Evolutionary conservation across 495 filamentous ascomycete species (phyloP), one percentile per base, ranked within the genome.

Genomic region (Aspergillus leporis): DNA sequence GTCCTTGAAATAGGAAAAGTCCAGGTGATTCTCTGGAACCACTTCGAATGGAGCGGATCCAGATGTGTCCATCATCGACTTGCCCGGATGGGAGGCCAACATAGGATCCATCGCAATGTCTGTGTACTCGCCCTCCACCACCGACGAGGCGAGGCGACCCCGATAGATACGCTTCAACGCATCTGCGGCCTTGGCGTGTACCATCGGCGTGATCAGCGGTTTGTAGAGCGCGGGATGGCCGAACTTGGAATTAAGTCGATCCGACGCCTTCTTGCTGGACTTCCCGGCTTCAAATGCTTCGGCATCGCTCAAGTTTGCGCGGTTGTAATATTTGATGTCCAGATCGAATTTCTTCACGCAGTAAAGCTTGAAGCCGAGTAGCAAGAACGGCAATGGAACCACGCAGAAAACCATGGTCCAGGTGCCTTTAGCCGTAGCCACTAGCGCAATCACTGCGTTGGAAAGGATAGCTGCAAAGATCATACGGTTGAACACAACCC

Each of bases 171-270:
- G 82, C 36, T 86, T 86, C 34, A 98, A 82, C 36, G 91, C 81
- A 51, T 92, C 90, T 58, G 92, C 87, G 18, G 92, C 91, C 69
- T 88, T 93, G 41, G 90, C 90, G 61, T 94, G 89, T 12, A 98
- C 93, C 94, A 98, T 98, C 0, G 94, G 94, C 0, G 91, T 95
- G 62, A 93, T 90, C 50, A 98, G 83, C 8, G 88, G 87, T 63
- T 88, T 89, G 75, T 90, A 96, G 19, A 98, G 84, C 13, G 89
- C 93, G 16, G 94, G 94, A 68, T 98, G 90, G 5, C 92, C 92
- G 71, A 96, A 98, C 41, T 91, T 85, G 41, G 86, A 80, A 36
- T 81, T 87, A 4, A 98, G 84, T 21, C 89, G 87, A 55, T 95
- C 92, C 43, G 79, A 85, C 2, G 76, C 71, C 59, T 82, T 83